Evolutionary conservation across 2,329 filamentous ascomycete species (phyloP).

Genomic region (Claviceps lovelessii): DNA sequence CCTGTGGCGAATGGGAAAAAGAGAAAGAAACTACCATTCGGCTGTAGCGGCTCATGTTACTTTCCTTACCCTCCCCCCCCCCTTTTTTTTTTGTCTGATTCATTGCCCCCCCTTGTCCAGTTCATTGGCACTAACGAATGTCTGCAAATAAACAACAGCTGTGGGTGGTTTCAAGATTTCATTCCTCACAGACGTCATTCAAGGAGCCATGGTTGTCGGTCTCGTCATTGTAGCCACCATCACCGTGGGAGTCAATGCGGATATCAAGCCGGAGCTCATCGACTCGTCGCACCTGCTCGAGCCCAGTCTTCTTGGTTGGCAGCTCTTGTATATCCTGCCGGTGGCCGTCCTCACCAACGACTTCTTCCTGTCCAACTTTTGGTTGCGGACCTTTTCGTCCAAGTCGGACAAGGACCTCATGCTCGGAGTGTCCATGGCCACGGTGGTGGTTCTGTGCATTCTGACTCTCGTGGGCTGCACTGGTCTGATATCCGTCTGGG

Average conservation of each 20-base stretch:
- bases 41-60: neutral
- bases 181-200: constrained; percentile 70
- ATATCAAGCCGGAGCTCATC: constrained; percentile 56
- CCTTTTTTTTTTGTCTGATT: neutral
- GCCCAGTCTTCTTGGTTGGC: constrained; percentile 61
- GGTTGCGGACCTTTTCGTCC: constrained; percentile 71
- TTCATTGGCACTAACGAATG: too few species aligned
- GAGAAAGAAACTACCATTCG: neutral
- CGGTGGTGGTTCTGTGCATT: constrained; percentile 49
- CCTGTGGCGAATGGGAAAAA: neutral
- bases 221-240: constrained; percentile 65
- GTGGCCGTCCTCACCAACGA: constrained; percentile 71
- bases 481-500: constrained; percentile 66
- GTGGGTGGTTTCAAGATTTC: constrained; percentile 73
- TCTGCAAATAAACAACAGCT: constrained; percentile 27
- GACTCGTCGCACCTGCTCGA: constrained; percentile 55
- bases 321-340: constrained; percentile 71
- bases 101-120: too few species aligned
- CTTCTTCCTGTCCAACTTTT: constrained; percentile 75
- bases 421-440: constrained; percentile 58
- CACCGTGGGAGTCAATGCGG: constrained; percentile 59
- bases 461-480: constrained; percentile 58
- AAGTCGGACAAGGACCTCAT: constrained; percentile 65
- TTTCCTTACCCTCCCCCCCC: neutral
- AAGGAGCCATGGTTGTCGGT: constrained; percentile 62